Percentiles rank a stretch among this genome's conserved stretches.
phyloP scores from a whole-genome alignment of 352 stramenopile genomes.

The Globisporangium perplexum region DNA sequence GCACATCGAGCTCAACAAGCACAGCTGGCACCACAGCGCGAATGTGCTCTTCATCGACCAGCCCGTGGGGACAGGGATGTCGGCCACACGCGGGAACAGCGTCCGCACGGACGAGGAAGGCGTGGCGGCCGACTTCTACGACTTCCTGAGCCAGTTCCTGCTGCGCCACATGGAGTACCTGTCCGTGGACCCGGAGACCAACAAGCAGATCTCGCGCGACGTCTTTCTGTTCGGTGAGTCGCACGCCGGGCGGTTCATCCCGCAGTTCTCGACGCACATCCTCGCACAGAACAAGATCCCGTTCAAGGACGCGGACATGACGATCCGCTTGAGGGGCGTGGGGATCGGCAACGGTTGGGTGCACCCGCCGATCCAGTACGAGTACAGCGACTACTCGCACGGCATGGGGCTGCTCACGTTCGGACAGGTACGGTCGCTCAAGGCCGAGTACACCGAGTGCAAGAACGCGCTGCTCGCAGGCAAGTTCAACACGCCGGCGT shows the following conservation, averaged over 20 bases:
- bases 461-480: conserved; percentile 60
- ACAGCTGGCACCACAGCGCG: conserved; percentile 68
- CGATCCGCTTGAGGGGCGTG: conserved; percentile 80
- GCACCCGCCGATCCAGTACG: conserved; percentile 94
- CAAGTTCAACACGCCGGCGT: conserved; percentile 69
- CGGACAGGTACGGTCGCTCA: conserved; percentile 61
- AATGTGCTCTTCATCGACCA: conserved; percentile 86
- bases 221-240: conserved; percentile 96
- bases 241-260: conserved; percentile 97
- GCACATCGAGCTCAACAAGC: conserved; percentile 55
- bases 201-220: conserved; percentile 41
- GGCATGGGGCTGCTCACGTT: conserved; percentile 89
- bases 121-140: conserved; percentile 87
- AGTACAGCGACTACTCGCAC: conserved; percentile 92
- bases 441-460: conserved; percentile 64
- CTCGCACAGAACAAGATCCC: conserved; percentile 72
- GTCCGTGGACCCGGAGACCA: conserved; percentile 29
- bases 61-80: conserved; percentile 78
- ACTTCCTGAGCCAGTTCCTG: conserved; percentile 93
- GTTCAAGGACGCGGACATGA: conserved; percentile 14
- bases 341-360: conserved; percentile 98
- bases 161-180: conserved; percentile 77
- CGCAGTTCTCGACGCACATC: conserved; percentile 93
- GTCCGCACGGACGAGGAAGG: conserved; percentile 38
- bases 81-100: conserved; percentile 47